Conservation (phyloP, 257 asterid species). For the Anisodus tanguticus region DNA sequence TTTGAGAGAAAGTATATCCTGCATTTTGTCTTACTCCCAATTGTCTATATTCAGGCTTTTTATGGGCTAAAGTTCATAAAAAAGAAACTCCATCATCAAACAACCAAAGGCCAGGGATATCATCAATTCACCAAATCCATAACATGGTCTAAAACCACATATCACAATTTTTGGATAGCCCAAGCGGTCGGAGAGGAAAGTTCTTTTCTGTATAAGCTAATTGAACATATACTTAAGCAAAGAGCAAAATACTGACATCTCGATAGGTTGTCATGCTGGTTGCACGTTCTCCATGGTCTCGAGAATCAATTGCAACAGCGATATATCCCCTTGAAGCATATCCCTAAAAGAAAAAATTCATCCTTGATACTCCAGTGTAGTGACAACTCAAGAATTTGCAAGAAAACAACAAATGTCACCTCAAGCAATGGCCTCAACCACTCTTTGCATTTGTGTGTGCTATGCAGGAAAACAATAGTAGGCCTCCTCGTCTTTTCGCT, state of each 20-base stretch:
- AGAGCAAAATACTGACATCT: conserved; percentile 49
- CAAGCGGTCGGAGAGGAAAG: not conserved
- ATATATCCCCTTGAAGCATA: conserved; percentile 92
- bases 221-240: conserved; percentile 6
- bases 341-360: conserved; percentile 53
- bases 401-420: conserved; percentile 46
- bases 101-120: not conserved
- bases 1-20: not conserved
- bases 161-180: not conserved
- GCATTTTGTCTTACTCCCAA: not conserved
- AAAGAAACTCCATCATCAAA: not conserved
- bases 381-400: not conserved
- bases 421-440: conserved; percentile 94
- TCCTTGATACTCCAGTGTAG: conserved; percentile 17
- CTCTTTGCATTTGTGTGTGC: conserved; percentile 91
- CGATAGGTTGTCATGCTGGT: conserved; percentile 71
- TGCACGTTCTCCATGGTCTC: conserved; percentile 97
- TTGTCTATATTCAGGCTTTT: not conserved
- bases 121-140: not conserved
- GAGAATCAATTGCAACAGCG: conserved; percentile 87
- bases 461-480: conserved; percentile 77
- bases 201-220: conserved; percentile 18
- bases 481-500: conserved; percentile 63
- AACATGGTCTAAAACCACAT: not conserved
- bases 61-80: not conserved